These are phyloP conservation scores for Chaetomiaceae sp. DNA, from an alignment of 2,329 filamentous ascomycete genomes.

Conservation along the genomic window DNA sequence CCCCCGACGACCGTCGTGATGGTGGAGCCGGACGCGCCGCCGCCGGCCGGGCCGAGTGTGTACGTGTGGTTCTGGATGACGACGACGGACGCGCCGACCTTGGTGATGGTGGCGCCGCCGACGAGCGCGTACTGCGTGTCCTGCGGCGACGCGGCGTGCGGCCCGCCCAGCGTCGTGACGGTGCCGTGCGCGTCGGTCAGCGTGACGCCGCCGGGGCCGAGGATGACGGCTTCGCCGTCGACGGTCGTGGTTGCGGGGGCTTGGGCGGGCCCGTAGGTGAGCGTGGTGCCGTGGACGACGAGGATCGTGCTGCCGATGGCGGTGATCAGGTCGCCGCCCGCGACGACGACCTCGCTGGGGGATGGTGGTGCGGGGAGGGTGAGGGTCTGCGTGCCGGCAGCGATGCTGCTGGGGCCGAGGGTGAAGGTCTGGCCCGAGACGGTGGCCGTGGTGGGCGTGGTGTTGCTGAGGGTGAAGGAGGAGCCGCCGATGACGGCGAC, in stretches of 20 bases:
- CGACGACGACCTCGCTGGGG: conserved; percentile 40
- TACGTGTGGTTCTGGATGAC: conserved; percentile 47
- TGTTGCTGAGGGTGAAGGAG: conserved; percentile 35
- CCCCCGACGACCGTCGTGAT: conserved; percentile 44
- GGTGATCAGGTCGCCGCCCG: conserved; percentile 39
- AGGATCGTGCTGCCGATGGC: conserved; percentile 41
- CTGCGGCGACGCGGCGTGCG: conserved; percentile 27
- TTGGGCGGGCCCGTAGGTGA: conserved; percentile 38
- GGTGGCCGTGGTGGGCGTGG: conserved; percentile 35
- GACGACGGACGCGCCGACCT: conserved; percentile 41
- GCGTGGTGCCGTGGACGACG: conserved; percentile 34
- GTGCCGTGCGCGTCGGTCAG: conserved; percentile 33
- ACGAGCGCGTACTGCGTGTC: conserved; percentile 42
- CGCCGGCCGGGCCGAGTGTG: conserved; percentile 38
- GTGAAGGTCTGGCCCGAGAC: conserved; percentile 39
- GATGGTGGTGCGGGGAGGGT: conserved; percentile 30
- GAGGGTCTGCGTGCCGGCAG: conserved; percentile 31
- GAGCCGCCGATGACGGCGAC: conserved; percentile 38
- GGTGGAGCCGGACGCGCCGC: conserved; percentile 32
- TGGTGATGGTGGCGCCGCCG: conserved; percentile 47
- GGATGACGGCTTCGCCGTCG: conserved; percentile 35
- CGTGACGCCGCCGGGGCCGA: conserved; percentile 32
- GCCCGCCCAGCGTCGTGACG: conserved; percentile 38
- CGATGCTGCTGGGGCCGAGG: conserved; percentile 38
- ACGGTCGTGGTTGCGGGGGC: conserved; percentile 38